Percentiles rank a stretch among this genome's conserved stretches.
Conservation (phyloP, 208 protist genomes). For the Leishmania mexicana region DNA sequence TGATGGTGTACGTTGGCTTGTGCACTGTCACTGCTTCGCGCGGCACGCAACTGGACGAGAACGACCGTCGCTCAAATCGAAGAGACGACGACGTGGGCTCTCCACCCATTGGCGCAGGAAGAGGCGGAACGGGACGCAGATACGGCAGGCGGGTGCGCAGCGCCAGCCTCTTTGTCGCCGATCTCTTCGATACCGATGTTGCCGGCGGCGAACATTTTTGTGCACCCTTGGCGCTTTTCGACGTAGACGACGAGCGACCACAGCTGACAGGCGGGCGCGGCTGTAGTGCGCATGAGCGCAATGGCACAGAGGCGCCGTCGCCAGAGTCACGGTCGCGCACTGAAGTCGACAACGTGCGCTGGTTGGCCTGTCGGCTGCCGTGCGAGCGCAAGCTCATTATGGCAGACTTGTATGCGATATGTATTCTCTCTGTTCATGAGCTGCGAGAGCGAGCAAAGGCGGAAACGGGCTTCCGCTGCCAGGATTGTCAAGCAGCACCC, state of each 20-base stretch:
- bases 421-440: background rate
- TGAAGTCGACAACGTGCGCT: slow-evolving; percentile 3
- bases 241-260: background rate
- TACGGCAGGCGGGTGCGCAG: slow-evolving; percentile 32
- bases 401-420: background rate
- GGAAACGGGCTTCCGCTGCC: background rate
- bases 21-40: slow-evolving; percentile 3
- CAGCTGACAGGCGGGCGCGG: background rate
- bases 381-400: slow-evolving; percentile 12
- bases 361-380: slow-evolving; percentile 5
- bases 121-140: slow-evolving; percentile 11
- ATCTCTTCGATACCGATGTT: slow-evolving; percentile 12
- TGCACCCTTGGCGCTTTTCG: slow-evolving; percentile 1
- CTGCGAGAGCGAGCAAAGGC: background rate
- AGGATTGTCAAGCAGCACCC: background rate
- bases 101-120: background rate
- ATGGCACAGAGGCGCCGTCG: background rate
- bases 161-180: slow-evolving; percentile 18
- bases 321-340: slow-evolving; percentile 6
- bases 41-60: slow-evolving; percentile 11
- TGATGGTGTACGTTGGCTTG: slow-evolving; percentile 14
- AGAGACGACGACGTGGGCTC: background rate
- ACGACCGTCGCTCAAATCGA: slow-evolving; percentile 8
- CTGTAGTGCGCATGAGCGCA: slow-evolving; percentile 4
- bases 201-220: background rate